Conservation (phyloP, 139 green algal genomes). For the Coccomyxa sp. region DNA sequence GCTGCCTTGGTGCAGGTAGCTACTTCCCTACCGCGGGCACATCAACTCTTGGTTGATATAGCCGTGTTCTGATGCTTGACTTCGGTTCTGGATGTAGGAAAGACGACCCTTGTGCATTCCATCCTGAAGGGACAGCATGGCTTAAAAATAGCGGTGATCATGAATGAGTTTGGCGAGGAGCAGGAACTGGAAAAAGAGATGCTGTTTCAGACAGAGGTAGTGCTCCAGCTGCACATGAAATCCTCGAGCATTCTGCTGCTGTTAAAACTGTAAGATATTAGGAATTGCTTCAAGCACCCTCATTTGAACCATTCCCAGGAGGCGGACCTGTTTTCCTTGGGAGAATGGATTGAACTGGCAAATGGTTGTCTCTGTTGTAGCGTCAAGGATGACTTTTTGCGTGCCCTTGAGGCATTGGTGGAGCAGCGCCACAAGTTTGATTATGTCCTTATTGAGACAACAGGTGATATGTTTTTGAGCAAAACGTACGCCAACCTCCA, state of each 20-base stretch:
- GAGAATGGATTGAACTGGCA: slow-evolving; percentile 90
- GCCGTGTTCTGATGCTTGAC: not conserved
- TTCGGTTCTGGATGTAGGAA: slow-evolving; percentile 30
- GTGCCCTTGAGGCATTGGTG: slow-evolving; percentile 52
- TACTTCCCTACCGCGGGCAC: not conserved
- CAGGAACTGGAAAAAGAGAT: slow-evolving; percentile 77
- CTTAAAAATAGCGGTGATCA: slow-evolving; percentile 78
- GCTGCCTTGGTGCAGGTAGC: slow-evolving; percentile 19
- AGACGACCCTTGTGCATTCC: slow-evolving; percentile 89
- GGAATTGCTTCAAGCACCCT: not conserved
- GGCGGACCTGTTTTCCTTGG: slow-evolving; percentile 26
- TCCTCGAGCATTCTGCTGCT: no score
- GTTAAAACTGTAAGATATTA: no score
- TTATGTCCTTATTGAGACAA: slow-evolving; percentile 90
- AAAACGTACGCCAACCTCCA: no score
- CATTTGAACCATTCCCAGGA: not conserved
- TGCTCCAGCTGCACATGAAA: no score
- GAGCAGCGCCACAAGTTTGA: slow-evolving; percentile 62
- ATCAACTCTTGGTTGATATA: not conserved
- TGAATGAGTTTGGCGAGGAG: slow-evolving; percentile 86
- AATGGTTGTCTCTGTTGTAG: slow-evolving; percentile 98
- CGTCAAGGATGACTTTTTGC: slow-evolving; percentile 90
- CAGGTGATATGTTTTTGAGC: slow-evolving; percentile 31
- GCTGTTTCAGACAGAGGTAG: slow-evolving; percentile 53
- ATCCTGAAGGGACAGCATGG: slow-evolving; percentile 81